These are phyloP conservation scores for Acer negundo DNA, from an alignment of 345 rosid genomes.

Conservation along the genomic window DNA sequence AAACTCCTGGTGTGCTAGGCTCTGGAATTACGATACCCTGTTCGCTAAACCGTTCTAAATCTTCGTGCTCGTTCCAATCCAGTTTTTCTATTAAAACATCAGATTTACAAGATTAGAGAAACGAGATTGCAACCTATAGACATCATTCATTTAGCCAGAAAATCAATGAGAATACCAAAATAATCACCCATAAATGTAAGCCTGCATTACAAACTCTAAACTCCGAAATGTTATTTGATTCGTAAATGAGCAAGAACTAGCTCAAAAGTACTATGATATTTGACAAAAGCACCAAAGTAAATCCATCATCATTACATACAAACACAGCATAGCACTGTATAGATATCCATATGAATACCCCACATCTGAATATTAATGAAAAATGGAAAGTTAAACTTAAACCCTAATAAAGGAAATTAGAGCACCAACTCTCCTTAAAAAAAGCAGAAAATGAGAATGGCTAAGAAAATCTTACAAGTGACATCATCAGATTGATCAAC, in stretches of 20 bases:
- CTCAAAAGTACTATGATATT: background rate
- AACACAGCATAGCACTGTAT: background rate
- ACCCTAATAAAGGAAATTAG: no score
- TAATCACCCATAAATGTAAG: background rate
- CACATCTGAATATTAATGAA: background rate
- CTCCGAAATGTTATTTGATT: background rate
- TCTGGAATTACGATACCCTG: conserved; percentile 54
- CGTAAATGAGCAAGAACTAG: no score
- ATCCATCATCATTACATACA: background rate
- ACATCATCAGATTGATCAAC: conserved; percentile 81
- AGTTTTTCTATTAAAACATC: conserved; percentile 48
- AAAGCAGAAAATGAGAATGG: background rate
- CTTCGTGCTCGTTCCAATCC: conserved; percentile 77
- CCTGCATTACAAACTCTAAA: background rate
- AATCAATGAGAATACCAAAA: background rate
- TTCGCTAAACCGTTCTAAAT: conserved; percentile 64
- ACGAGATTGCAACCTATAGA: conserved; percentile 1
- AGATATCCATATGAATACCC: background rate
- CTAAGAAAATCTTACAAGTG: conserved; percentile 53
- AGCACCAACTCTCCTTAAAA: background rate
- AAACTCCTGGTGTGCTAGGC: conserved; percentile 61
- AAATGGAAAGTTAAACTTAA: background rate
- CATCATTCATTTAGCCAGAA: background rate
- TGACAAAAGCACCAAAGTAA: background rate
- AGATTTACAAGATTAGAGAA: conserved; percentile 1